Evolutionary conservation across 2,329 filamentous ascomycete genomes (phyloP), one percentile per base, ranked within the genome.

Genomic region (Fusarium fracticaudum): DNA sequence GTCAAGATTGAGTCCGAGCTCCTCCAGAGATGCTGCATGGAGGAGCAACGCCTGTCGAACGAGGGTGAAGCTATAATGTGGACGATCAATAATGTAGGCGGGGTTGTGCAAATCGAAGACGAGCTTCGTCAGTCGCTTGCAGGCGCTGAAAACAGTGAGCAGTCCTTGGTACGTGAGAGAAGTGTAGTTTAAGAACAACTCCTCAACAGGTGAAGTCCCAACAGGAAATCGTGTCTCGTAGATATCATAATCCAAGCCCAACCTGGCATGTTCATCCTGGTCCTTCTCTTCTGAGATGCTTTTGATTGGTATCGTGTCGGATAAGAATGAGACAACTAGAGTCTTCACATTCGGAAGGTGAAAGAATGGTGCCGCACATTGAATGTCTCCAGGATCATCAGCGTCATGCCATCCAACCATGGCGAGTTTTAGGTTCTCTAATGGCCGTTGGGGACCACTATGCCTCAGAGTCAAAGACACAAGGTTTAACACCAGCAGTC

Each of bases 311-410:
- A 8, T 8, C 2, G 12, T 2, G 4, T 33, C 38, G 6, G 6
- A 24, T 0, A 61, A 33, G 0, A 9, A 3, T 17, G 48, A 31
- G 7, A 44, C 17, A 3, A 26, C 37, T 14, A 24, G 24, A 8
- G 5, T 31, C 6, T 37, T 44, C 10, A 64, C 2, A 1, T 31
- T 64, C 0, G 61, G 57, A 2, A 64, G 24, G 2, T 50, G 18
- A 5, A 64, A 62, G 2, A 64, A 62, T 2, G 61, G 55, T 10
- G 55, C 55, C 5, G 54, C 22, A 15, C 4, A 40, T 18, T 40
- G 33, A 12, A n/a, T 31, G 5, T 24, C 0, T 3, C 37, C 58
- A 0, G 17, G 4, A 0, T 22, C n/a, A 1, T 54, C n/a, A 1
- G 10, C 5, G 3, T 43, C 13, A 5, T 26, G 1, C 18, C 35